These are phyloP conservation scores for Suillus fuscotomentosus DNA, from an alignment of 768 basidiomycete species.

Conservation along the genomic window DNA sequence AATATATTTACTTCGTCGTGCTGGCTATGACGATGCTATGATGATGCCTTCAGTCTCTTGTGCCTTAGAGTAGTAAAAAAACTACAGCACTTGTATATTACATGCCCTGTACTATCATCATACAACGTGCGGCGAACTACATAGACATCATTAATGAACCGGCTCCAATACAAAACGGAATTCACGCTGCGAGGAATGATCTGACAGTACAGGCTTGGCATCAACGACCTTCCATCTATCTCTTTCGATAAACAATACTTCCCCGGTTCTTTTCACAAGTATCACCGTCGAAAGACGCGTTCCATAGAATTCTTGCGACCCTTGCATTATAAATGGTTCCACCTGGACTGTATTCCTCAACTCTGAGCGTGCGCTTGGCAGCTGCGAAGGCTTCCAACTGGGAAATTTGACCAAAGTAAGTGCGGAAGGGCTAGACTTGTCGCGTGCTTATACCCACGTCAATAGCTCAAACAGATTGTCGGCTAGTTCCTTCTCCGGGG, in stretches of 20 bases:
- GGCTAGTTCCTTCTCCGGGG: slow-evolving; percentile 51
- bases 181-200: slow-evolving; percentile 44
- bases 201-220: slow-evolving; percentile 38
- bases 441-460: slow-evolving; percentile 49
- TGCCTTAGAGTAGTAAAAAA: slow-evolving; percentile 27
- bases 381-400: slow-evolving; percentile 47
- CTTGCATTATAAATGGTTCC: slow-evolving; percentile 41
- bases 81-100: slow-evolving; percentile 28
- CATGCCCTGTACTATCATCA: slow-evolving; percentile 31
- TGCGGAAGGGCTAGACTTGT: slow-evolving; percentile 5
- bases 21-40: slow-evolving; percentile 30
- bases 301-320: slow-evolving; percentile 43
- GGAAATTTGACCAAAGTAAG: slow-evolving; percentile 17
- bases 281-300: slow-evolving; percentile 76
- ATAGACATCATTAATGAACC: slow-evolving; percentile 21
- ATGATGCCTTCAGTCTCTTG: slow-evolving; percentile 17
- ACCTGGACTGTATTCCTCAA: slow-evolving; percentile 66
- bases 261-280: slow-evolving; percentile 58
- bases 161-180: slow-evolving; percentile 46
- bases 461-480: slow-evolving; percentile 64
- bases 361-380: slow-evolving; percentile 48
- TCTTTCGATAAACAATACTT: slow-evolving; percentile 67
- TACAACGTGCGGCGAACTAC: slow-evolving; percentile 15
- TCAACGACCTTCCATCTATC: slow-evolving; percentile 59
- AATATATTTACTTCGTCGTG: slow-evolving; percentile 29